These are phyloP conservation scores for Magnusiomyces ingens DNA, from an alignment of 1,139 yeast genomes.

Conservation along the genomic window DNA sequence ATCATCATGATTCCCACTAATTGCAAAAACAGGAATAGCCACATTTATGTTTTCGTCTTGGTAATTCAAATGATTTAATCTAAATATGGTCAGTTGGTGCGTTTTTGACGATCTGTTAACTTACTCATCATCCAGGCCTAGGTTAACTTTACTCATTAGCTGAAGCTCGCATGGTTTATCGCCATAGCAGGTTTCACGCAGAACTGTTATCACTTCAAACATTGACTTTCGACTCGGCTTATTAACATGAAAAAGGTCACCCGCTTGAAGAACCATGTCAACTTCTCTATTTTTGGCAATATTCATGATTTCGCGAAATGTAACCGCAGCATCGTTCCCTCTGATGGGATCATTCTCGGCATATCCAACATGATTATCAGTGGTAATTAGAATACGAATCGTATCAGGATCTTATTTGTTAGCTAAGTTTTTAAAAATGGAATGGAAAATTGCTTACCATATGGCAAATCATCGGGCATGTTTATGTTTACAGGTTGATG, in stretches of 20 bases:
- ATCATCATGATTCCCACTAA: conserved; percentile 96
- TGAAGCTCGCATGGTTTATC: conserved; percentile 85
- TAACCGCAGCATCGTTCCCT: conserved; percentile 83
- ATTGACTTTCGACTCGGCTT: conserved; percentile 83
- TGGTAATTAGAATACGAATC: conserved; percentile 70
- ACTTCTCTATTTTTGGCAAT: conserved; percentile 65
- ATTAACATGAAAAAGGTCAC: conserved; percentile 87
- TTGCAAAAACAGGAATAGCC: conserved; percentile 88
- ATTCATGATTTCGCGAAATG: conserved; percentile 76
- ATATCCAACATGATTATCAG: conserved; percentile 96
- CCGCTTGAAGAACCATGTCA: conserved; percentile 87
- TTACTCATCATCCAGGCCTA: conserved; percentile 48
- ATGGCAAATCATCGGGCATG: neutral
- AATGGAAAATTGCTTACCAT: neutral
- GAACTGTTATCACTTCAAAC: conserved; percentile 71
- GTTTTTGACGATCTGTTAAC: conserved; percentile 9
- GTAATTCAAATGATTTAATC: conserved; percentile 65
- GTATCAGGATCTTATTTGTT: conserved; percentile 40
- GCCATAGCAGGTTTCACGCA: conserved; percentile 72
- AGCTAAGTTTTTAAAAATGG: neutral
- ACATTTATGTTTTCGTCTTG: conserved; percentile 87
- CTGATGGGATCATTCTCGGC: conserved; percentile 83
- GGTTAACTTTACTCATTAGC: conserved; percentile 69
- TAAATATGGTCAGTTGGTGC: neutral
- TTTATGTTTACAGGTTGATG: neutral